Evolutionary conservation across 768 basidiomycete genomes (phyloP).

Genomic region (Auricularia auricula-judae): DNA sequence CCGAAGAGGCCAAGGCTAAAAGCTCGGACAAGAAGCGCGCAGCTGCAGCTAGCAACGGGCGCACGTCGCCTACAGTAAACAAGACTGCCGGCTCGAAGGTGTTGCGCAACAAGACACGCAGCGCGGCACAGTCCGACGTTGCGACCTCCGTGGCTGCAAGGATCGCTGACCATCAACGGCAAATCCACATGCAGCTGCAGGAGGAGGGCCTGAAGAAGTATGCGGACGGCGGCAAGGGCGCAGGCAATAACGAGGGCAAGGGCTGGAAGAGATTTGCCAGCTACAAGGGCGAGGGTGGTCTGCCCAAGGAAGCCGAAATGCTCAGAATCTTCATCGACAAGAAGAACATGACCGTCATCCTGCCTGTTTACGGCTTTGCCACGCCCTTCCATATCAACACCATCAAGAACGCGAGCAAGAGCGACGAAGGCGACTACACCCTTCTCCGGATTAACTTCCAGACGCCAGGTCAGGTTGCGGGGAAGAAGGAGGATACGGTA

Average conservation of each 20-base stretch:
- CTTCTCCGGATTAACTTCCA: constrained; percentile 97
- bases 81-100: constrained; percentile 78
- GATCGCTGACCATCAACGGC: constrained; percentile 79
- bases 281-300: constrained; percentile 86
- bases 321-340: constrained; percentile 86
- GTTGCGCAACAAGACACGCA: constrained; percentile 80
- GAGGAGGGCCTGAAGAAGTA: constrained; percentile 71
- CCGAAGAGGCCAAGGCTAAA: not conserved
- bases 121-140: constrained; percentile 76
- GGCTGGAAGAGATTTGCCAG: constrained; percentile 94
- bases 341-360: constrained; percentile 77
- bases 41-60: constrained; percentile 40
- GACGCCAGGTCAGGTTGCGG: constrained; percentile 92
- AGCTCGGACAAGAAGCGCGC: not conserved
- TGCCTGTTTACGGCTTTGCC: constrained; percentile 91
- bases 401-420: constrained; percentile 96
- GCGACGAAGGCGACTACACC: constrained; percentile 90
- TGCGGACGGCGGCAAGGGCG: constrained; percentile 68
- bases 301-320: constrained; percentile 75
- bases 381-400: constrained; percentile 98
- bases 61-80: constrained; percentile 42
- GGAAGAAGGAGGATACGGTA: constrained; percentile 97
- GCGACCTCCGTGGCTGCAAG: constrained; percentile 66
- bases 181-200: constrained; percentile 69
- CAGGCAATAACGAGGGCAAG: constrained; percentile 77